Base-by-base conservation (phyloP, 2,329 filamentous ascomycete species). In the Colletotrichum filicis region DNA sequence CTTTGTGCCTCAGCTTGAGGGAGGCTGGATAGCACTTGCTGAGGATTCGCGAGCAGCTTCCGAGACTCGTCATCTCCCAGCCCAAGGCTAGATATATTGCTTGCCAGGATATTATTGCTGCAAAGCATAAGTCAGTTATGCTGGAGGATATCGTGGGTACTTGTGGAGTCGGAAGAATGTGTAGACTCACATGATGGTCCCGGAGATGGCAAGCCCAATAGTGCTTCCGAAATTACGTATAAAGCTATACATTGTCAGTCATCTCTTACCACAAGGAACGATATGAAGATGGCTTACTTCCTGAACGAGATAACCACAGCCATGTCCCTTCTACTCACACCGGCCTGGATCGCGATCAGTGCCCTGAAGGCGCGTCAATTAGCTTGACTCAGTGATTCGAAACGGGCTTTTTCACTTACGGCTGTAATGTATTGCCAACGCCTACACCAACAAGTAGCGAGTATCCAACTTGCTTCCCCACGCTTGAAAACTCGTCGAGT, bases 401-500 rank as follows among this genome's bases (percentile, higher is more conserved):
- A 8, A 8, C 14, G 9, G 22, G 7, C 11, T 11, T 59, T 1
- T 49, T 11, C 16, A 78, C 83, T 78, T 56, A 84, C 83, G 86
- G 86, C 72, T 88, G 87, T 30, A 89, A 77, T 2, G 87, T 89
- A 61, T 88, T 87, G 2, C 87, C 87, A 19, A 88, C 85, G 1
- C 87, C 87, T 0, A 87, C 80, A 49, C 87, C 85, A 24, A 88
- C 89, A 24, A 90, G 78, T 9, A 90, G 77, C 0, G 83, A 85
- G 74, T 89, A 90, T 2, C 88, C 88, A 56, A 90, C 85, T 72
- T 89, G 87, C 71, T 89, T 89, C 2, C 82, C 87, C 0, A 90
- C 73, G 0, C 85, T 83, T 0, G 87, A 85, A 0, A 78, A 79
- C 68, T 86, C 80, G 71, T 88, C 83, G 0, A 89, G 79, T 0